These are phyloP conservation scores for Pilatotrama ljubarskyi DNA, from an alignment of 768 basidiomycete species.

Conservation along the genomic window DNA sequence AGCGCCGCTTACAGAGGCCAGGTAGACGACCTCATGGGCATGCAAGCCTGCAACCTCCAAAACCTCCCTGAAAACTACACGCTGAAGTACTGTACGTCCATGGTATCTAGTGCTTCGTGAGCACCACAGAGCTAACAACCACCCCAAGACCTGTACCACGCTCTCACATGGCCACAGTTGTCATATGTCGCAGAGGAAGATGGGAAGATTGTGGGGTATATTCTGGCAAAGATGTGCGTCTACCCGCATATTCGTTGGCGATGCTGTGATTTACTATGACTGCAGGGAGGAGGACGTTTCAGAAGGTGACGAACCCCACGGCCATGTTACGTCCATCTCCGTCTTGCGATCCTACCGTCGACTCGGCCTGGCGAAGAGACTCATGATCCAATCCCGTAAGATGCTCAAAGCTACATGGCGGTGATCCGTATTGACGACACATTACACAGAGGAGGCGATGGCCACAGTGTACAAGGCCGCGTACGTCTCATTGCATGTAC, in stretches of 20 bases:
- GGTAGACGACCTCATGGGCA: slow-evolving; percentile 86
- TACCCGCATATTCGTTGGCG: not conserved
- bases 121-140: not conserved
- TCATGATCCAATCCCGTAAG: slow-evolving; percentile 93
- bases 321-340: slow-evolving; percentile 96
- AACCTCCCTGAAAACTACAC: slow-evolving; percentile 93
- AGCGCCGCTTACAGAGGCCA: slow-evolving; percentile 34
- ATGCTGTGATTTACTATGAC: not conserved
- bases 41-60: slow-evolving; percentile 93
- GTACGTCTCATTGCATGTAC: slow-evolving; percentile 87
- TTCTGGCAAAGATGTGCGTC: slow-evolving; percentile 90
- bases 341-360: slow-evolving; percentile 88
- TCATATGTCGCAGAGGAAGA: slow-evolving; percentile 94
- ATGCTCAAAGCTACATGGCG: slow-evolving; percentile 1
- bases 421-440: not conserved
- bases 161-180: slow-evolving; percentile 89
- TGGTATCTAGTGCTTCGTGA: not conserved
- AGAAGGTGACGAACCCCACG: slow-evolving; percentile 66
- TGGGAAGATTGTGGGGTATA: slow-evolving; percentile 91
- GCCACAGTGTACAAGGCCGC: slow-evolving; percentile 78
- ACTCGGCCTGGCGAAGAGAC: slow-evolving; percentile 89
- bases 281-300: slow-evolving; percentile 65
- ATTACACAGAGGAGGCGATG: slow-evolving; percentile 83
- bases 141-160: slow-evolving; percentile 78
- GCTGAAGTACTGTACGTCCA: slow-evolving; percentile 68